phyloP scores from a whole-genome alignment of 805 yeast species.

The Starmerella sirachaensis region DNA sequence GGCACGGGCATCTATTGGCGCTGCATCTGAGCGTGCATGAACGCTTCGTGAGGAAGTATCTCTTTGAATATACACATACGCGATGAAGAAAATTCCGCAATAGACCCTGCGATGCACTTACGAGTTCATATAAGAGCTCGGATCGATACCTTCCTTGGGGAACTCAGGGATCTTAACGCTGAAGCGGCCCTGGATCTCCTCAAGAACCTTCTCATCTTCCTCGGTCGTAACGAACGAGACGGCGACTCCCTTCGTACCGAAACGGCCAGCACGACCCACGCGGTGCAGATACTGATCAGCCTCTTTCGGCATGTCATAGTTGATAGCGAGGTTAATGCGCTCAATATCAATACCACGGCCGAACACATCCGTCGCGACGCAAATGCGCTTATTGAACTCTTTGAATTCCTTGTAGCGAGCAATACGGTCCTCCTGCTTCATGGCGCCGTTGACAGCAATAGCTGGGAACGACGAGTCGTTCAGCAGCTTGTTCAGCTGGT shows the following conservation, averaged over 20 bases:
- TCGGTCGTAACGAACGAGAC: constrained; percentile 76
- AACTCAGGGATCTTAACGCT: constrained; percentile 89
- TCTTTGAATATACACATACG: too few relatives aligned
- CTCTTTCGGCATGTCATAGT: constrained; percentile 90
- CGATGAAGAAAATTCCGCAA: too few relatives aligned
- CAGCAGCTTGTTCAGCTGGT: constrained; percentile 76
- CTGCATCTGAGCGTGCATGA: too few relatives aligned
- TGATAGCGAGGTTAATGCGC: constrained; percentile 95
- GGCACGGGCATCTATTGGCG: too few relatives aligned
- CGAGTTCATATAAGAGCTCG: constrained; percentile 95
- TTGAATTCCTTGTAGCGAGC: constrained; percentile 91
- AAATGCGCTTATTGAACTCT: constrained; percentile 96
- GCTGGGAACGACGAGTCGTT: constrained; percentile 94
- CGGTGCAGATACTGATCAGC: constrained; percentile 98
- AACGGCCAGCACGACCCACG: constrained; percentile 99
- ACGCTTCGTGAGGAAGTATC: too few relatives aligned
- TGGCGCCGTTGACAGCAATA: constrained; percentile 88
- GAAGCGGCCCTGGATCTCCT: constrained; percentile 90
- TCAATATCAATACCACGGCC: constrained; percentile 99
- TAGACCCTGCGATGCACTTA: constrained; percentile 28
- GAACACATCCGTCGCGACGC: constrained; percentile 95
- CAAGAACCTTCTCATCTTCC: constrained; percentile 81
- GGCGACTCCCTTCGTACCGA: constrained; percentile 97
- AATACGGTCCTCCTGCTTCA: constrained; percentile 96
- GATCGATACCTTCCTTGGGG: constrained; percentile 97